Percentiles rank a stretch among this genome's conserved stretches.
Conservation (phyloP, 2,329 filamentous ascomycete species). For the Chrysoporthe austroafricana region DNA sequence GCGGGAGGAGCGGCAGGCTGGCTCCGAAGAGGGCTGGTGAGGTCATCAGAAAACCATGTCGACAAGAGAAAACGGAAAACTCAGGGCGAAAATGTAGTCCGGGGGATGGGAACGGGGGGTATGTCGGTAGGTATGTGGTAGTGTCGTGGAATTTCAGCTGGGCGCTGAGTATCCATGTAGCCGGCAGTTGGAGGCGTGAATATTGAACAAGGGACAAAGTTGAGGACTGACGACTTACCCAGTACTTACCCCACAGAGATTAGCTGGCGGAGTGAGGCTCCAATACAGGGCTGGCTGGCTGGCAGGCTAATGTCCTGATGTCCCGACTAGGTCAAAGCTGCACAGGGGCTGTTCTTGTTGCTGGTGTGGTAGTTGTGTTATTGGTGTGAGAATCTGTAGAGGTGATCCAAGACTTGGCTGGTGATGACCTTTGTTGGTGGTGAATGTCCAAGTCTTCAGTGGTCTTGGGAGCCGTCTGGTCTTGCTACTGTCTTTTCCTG, state of each 20-base stretch:
- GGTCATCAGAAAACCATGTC: constrained; percentile 8
- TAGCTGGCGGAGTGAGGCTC: constrained; percentile 8
- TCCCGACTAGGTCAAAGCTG: neutral
- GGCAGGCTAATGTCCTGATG: neutral
- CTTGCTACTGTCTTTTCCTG: neutral
- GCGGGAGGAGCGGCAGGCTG: neutral
- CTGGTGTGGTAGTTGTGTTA: neutral
- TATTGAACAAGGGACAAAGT: neutral
- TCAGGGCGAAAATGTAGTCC: neutral
- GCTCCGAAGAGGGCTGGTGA: constrained; percentile 7
- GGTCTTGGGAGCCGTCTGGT: neutral
- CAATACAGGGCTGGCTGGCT: constrained; percentile 5
- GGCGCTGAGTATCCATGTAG: constrained; percentile 3
- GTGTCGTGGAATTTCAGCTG: neutral
- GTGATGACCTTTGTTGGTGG: neutral
- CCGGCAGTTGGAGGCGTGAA: constrained; percentile 3
- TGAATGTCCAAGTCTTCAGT: neutral
- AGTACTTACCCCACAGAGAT: constrained; percentile 14
- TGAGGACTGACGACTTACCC: too few species aligned
- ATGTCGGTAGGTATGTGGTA: neutral
- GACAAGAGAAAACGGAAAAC: neutral
- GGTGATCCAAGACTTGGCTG: neutral
- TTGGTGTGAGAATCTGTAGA: neutral
- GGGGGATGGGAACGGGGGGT: neutral
- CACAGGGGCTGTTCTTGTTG: neutral